phyloP scores from a whole-genome alignment of 163 green algal genomes.

The Coccomyxa subellipsoidea region DNA sequence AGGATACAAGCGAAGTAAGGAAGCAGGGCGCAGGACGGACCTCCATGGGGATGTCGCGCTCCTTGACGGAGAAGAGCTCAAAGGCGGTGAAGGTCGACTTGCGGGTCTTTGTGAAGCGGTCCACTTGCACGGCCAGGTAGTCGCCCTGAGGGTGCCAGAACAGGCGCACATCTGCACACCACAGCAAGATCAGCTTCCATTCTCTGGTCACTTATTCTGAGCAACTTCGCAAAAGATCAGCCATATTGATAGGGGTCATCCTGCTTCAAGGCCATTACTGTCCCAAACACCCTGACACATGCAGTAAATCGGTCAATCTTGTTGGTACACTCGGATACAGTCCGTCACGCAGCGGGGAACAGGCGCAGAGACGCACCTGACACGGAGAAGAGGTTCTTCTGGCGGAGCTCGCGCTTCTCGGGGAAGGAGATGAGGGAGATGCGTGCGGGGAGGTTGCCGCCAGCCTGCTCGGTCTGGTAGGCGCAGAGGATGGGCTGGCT shows the following conservation, averaged over 20 bases:
- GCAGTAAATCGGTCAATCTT: too few relatives aligned
- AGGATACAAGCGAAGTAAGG: not conserved
- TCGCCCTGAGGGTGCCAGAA: constrained; percentile 96
- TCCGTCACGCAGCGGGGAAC: too few relatives aligned
- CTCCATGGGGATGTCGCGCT: constrained; percentile 91
- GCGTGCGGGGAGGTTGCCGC: constrained; percentile 88
- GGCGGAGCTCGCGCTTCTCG: constrained; percentile 76
- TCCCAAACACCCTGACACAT: too few relatives aligned
- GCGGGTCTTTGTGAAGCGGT: constrained; percentile 96
- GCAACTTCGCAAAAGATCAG: too few relatives aligned
- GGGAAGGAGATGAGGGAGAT: constrained; percentile 81
- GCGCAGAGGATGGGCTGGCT: constrained; percentile 74
- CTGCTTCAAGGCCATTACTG: too few relatives aligned
- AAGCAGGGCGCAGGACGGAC: constrained; percentile 26
- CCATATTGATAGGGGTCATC: not conserved
- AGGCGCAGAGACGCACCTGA: constrained; percentile 30
- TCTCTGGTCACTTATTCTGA: too few relatives aligned
- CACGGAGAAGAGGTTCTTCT: constrained; percentile 98
- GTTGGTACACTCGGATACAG: too few relatives aligned
- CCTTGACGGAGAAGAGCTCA: constrained; percentile 74
- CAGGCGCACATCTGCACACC: constrained; percentile 75
- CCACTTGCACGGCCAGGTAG: constrained; percentile 95
- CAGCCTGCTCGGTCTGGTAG: constrained; percentile 74
- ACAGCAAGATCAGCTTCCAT: too few relatives aligned
- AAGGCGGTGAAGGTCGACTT: constrained; percentile 95